Base-by-base conservation (phyloP, 495 filamentous ascomycete species). In the Penicillium coffeae region DNA sequence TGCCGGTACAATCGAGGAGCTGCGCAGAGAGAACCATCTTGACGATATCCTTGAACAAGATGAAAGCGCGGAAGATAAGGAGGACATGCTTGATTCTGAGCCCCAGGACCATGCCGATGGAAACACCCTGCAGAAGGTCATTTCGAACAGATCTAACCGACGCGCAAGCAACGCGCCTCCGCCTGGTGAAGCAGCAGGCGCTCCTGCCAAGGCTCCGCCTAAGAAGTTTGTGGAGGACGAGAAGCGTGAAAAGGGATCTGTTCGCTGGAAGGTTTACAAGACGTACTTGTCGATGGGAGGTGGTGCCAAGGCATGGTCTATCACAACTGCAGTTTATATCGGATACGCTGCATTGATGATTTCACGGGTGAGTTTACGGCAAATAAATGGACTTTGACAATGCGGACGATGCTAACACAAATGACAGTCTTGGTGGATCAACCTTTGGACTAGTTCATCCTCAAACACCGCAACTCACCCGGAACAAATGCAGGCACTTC, bases 221-320 rank as follows among this genome's bases (percentile, higher is more conserved):
- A 87, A 82, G 55, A 79, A 81, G 56, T 92, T 91, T 49, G 77
- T 86, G 34, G 82, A 88, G 54, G 87, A 89, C 2, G 89, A 94
- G 55, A 75, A 69, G 15, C 70, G 81, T 50, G 85, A 88, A 51
- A 70, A 72, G 22, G 89, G 89, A 3, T 69, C 77, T 10, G 77
- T 94, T 16, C 80, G 78, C 43, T 68, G 71, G 9, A 59, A 62
- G 2, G 73, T 92, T 7, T 94, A 91, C 46, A 57, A 66, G 13
- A 70, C 72, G 3, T 93, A 90, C 48, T 52, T 94, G 18, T 74
- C 82, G 1, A 83, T 80, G 59, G 89, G 87, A 20, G 86, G 86
- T 0, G 74, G 74, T 19, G 12, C 39, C 14, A 10, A 30, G 8
- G 34, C 50, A 13, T 62, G 58, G 55, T 4, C 53, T 3, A 12